Base-by-base conservation (phyloP, 2,329 filamentous ascomycete species). In the Leptographium radiaticola region DNA sequence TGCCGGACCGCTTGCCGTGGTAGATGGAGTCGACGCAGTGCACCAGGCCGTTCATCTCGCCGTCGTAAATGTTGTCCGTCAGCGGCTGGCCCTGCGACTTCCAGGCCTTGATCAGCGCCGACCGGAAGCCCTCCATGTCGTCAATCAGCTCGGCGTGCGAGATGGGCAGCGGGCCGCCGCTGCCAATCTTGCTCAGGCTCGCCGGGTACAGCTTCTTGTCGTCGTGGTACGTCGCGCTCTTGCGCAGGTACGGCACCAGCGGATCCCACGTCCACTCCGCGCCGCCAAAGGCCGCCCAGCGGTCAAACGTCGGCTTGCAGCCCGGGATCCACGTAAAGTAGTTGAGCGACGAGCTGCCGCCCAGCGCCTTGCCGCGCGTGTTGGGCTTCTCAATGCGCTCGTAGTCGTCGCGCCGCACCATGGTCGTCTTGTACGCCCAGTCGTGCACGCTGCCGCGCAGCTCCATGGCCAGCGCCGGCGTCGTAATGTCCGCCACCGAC, bases 201-300 rank as follows among this genome's bases (percentile, higher is more conserved):
- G 66, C 52, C 6, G 67, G 61, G 57, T 75, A 78, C 1, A 73
- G 61, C 11, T 67, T 65, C 5, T 65, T 62, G 55, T 81, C 76
- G 53, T 83, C 77, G 57, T 79, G 74, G 62, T 80, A 83, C 18
- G 71, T 79, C 0, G 70, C 75, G n/a, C 70, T 69, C 68, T 81
- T 81, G 58, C 72, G 69, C 8, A 82, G 67, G 58, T 81, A 81
- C 9, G 70, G 67, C 4, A 72, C 67, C 42, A 70, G 66, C 10
- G 63, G 67, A 2, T 79, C 71, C 75, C 76, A 83, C 0, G 68
- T 80, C 80, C 80, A 84, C 49, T 77, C 71, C 59, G 86, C 80
- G 7, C 86, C 87, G 49, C 86, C 85, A 38, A 76, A 77, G 65
- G 86, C 86, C n/a, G 80, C 81, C 71, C 84, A 78, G 20, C 83